These are phyloP conservation scores for Ceriops tagal DNA, from an alignment of 345 rosid species.

Conservation along the genomic window DNA sequence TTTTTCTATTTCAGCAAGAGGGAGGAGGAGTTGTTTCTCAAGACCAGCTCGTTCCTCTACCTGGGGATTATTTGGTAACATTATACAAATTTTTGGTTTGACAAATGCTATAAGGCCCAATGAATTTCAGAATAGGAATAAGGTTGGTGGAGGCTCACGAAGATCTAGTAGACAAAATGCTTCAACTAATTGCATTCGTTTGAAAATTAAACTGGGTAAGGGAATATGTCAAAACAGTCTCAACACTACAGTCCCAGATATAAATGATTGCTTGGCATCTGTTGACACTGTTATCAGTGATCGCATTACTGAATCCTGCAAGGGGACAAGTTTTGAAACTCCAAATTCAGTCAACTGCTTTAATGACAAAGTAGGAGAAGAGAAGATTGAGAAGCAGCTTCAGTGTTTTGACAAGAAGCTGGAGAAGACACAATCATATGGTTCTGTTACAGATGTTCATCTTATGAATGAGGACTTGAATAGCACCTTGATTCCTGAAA, in stretches of 20 bases:
- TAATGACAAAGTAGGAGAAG: constrained; percentile 35
- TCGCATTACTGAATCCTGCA: constrained; percentile 14
- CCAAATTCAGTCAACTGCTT: constrained; percentile 21
- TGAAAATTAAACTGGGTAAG: constrained; percentile 81
- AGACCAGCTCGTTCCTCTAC: constrained; percentile 63
- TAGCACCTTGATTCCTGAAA: constrained; percentile 29
- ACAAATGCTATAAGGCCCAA: constrained; percentile 34
- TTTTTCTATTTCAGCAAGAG: constrained; percentile 38
- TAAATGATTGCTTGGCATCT: constrained; percentile 34
- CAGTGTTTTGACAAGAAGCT: constrained; percentile 24
- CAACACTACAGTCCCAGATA: constrained; percentile 36
- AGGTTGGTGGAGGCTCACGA: constrained; percentile 25
- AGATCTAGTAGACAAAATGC: constrained; percentile 36
- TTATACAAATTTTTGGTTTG: constrained; percentile 40
- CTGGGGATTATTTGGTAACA: constrained; percentile 63
- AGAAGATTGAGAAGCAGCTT: constrained; percentile 25
- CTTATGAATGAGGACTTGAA: constrained; percentile 32
- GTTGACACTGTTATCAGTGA: constrained; percentile 24
- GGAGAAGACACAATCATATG: constrained; percentile 27
- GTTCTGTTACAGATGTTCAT: constrained; percentile 27
- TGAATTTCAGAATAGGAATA: constrained; percentile 36
- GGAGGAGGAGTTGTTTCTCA: constrained; percentile 65
- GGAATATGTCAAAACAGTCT: constrained; percentile 37
- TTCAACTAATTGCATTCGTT: constrained; percentile 53
- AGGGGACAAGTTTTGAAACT: constrained; percentile 28